Percentiles rank a stretch among this genome's conserved stretches.
phyloP scores from a whole-genome alignment of 352 stramenopile species.

The Aphanomyces invadans region DNA sequence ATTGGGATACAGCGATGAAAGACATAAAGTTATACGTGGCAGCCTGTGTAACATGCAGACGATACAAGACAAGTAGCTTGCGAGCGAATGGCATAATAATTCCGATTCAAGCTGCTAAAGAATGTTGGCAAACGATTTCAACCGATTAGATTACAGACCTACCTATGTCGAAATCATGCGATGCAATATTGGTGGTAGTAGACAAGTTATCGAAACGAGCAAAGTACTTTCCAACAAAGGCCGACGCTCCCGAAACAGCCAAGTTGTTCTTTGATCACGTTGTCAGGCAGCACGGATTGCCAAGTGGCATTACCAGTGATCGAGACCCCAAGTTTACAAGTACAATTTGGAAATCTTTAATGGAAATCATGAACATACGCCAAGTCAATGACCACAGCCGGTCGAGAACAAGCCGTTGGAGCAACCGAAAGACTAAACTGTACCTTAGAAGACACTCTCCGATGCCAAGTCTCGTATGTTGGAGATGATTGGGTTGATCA shows the following conservation, averaged over 20 bases:
- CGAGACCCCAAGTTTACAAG: slow-evolving; percentile 25
- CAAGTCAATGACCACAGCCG: slow-evolving; percentile 23
- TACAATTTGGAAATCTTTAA: slow-evolving; percentile 27
- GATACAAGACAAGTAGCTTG: background rate
- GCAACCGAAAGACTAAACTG: slow-evolving; percentile 20
- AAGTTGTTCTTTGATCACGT: slow-evolving; percentile 4
- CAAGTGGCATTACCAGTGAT: slow-evolving; percentile 10
- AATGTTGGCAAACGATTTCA: background rate
- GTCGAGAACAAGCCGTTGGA: slow-evolving; percentile 16
- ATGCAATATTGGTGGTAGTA: slow-evolving; percentile 27
- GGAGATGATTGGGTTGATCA: slow-evolving; percentile 19
- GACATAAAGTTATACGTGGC: background rate
- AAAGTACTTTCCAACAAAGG: slow-evolving; percentile 23
- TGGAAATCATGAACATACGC: slow-evolving; percentile 26
- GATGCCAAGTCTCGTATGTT: slow-evolving; percentile 6
- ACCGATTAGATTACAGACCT: background rate
- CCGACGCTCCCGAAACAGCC: background rate
- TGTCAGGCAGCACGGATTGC: slow-evolving; percentile 9
- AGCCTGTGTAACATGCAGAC: background rate
- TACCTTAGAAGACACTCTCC: slow-evolving; percentile 10
- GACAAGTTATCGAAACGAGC: slow-evolving; percentile 29
- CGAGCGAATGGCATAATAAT: background rate
- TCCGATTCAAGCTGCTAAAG: background rate
- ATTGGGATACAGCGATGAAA: background rate
- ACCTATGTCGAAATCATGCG: slow-evolving; percentile 7